These are phyloP conservation scores for Fagopyrum homotropicum DNA, from an alignment of 148 eudicot genomes.

Conservation along the genomic window DNA sequence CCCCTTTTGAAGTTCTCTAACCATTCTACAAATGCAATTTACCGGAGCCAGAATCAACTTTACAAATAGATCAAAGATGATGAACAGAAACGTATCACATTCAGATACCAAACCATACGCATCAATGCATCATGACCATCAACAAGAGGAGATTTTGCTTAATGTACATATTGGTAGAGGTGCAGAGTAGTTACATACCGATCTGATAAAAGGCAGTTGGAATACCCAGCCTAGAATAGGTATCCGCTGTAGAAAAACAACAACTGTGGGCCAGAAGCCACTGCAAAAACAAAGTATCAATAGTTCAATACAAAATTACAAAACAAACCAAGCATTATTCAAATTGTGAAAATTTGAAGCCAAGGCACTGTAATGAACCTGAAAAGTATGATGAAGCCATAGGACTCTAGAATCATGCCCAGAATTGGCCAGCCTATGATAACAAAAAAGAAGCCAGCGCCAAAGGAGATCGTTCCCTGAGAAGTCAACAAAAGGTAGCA, in stretches of 20 bases:
- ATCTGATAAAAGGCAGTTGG: slow-evolving; percentile 81
- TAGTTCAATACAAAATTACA: neutral
- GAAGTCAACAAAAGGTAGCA: slow-evolving; percentile 10
- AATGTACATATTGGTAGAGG: neutral
- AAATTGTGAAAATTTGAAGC: neutral
- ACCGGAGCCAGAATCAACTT: neutral
- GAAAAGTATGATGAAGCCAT: slow-evolving; percentile 90
- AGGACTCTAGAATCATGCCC: slow-evolving; percentile 87
- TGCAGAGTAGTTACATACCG: slow-evolving; percentile 43
- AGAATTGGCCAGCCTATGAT: slow-evolving; percentile 90
- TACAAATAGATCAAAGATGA: neutral
- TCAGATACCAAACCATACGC: neutral
- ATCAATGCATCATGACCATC: neutral
- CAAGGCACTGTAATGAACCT: slow-evolving; percentile 34
- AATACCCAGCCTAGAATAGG: slow-evolving; percentile 89
- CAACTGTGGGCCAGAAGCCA: slow-evolving; percentile 93
- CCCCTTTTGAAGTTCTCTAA: too few relatives aligned
- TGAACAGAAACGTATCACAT: neutral
- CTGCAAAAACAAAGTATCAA: slow-evolving; percentile 37
- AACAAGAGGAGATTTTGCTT: neutral
- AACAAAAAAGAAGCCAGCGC: slow-evolving; percentile 85
- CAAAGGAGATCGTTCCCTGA: slow-evolving; percentile 89
- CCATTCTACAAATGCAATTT: neutral
- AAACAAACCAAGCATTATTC: neutral
- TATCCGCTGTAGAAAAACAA: slow-evolving; percentile 85